Evolutionary conservation across 164 flowering plant genomes (phyloP).

Genomic region (Brasenia schreberi): DNA sequence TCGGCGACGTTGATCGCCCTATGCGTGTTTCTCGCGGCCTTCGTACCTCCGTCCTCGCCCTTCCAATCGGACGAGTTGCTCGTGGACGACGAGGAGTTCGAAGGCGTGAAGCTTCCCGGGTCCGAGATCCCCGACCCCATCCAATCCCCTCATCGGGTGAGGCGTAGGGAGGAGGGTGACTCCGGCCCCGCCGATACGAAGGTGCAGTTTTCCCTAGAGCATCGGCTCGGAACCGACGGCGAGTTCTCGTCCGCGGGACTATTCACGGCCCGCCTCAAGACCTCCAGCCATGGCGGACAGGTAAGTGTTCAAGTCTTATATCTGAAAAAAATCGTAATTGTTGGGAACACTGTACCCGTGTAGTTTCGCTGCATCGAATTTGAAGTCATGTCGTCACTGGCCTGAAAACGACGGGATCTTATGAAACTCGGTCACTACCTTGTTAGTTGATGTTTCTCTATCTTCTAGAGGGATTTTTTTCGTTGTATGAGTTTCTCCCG

Average conservation of each 20-base stretch:
- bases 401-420: too few species aligned
- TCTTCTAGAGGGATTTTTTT: too few species aligned
- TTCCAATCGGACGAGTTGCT: slow-evolving; percentile 91
- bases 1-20: not conserved
- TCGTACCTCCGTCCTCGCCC: slow-evolving; percentile 15
- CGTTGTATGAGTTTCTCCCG: too few species aligned
- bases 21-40: slow-evolving; percentile 10
- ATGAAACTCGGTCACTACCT: too few species aligned
- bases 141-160: not conserved
- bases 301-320: slow-evolving; percentile 12
- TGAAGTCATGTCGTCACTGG: too few species aligned
- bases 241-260: slow-evolving; percentile 68
- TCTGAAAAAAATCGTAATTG: too few species aligned
- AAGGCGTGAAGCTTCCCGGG: slow-evolving; percentile 15
- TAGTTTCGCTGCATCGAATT: too few species aligned
- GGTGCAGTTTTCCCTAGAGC: slow-evolving; percentile 73
- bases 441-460: too few species aligned
- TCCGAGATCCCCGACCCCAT: slow-evolving; percentile 12
- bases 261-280: slow-evolving; percentile 79
- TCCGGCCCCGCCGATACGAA: slow-evolving; percentile 68
- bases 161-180: not conserved
- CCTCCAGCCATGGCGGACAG: slow-evolving; percentile 67
- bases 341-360: too few species aligned
- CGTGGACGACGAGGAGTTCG: slow-evolving; percentile 78
- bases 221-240: slow-evolving; percentile 69